Conservation (phyloP, 306 rosid genomes). For the Begonia peltatifolia region DNA sequence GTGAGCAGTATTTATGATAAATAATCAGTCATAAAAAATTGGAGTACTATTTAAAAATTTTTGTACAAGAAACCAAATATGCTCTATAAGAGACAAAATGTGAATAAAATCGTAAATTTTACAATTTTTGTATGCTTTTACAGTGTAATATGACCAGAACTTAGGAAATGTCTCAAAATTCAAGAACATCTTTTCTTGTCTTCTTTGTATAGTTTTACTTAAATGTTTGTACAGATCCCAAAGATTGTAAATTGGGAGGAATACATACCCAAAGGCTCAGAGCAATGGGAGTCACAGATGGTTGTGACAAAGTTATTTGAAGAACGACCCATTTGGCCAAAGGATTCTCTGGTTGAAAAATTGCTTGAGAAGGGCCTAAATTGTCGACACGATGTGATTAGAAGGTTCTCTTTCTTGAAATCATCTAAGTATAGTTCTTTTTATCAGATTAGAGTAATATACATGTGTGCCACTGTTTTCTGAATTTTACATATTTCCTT, state of each 20-base stretch:
- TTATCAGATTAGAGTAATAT: no score
- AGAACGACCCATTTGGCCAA: slow-evolving; percentile 79
- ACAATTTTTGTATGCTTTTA: no score
- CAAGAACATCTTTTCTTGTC: neutral
- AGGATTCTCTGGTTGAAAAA: slow-evolving; percentile 45
- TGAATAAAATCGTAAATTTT: no score
- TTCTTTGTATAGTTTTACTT: slow-evolving; percentile 15
- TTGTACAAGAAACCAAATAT: no score
- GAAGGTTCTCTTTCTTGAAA: slow-evolving; percentile 44
- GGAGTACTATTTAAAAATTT: no score
- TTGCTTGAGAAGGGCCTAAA: slow-evolving; percentile 54
- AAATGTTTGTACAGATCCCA: slow-evolving; percentile 73
- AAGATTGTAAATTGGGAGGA: slow-evolving; percentile 85
- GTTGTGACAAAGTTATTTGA: slow-evolving; percentile 63
- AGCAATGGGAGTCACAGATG: slow-evolving; percentile 74
- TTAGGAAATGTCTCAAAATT: neutral
- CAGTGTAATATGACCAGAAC: no score
- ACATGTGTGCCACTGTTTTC: no score
- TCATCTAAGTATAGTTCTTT: neutral
- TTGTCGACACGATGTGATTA: slow-evolving; percentile 36
- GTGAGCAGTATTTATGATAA: no score
- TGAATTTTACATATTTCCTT: no score
- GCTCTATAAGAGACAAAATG: no score
- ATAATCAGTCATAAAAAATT: no score
- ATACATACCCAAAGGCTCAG: slow-evolving; percentile 54